Evolutionary conservation across 306 rosid species (phyloP), one percentile per base, ranked within the genome.

Genomic region (Coriaria nepalensis): DNA sequence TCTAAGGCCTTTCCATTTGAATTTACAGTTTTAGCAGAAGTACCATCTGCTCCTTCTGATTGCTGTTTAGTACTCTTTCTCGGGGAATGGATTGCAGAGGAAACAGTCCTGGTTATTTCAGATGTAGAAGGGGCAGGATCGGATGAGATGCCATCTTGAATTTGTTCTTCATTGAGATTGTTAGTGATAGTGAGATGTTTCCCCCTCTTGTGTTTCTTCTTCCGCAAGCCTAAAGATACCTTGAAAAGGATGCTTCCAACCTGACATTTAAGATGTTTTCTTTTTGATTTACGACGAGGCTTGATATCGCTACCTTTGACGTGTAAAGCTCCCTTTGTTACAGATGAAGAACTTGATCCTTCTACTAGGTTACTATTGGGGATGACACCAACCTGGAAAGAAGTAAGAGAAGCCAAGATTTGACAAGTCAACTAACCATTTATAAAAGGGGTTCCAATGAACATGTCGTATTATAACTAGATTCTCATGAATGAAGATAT

Each of bases 81-180:
- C 34, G 50, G 55, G 35, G 54, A 41, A 56, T 15, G 40, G 44
- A 62, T 37, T 29, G 65, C 46, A 13, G 9, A 43, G 42, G 64
- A 20, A 49, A 45, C 9, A 37, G 53, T 60, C 42, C 14, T 48
- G 47, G 71, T 46, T 50, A 61, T 66, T 38, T 67, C 78, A 41
- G 72, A 47, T 15, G 74, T 83, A 55, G 84, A 81, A 47, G 87
- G 85, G 51, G 67, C 78, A 40, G 40, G n/a, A 55, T 72, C 82
- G 38, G 83, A 69, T 45, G 65, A 56, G 11, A 40, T 15, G 58
- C 61, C 40, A 51, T 45, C 43, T 40, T 45, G 68, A 38, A 62
- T 11, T 43, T 61, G 62, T 40, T 43, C 71, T 49, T 65, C 78
- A 7, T 38, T 38, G 33, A 36, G 57, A 52, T 10, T 53, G 59